Percentiles rank a stretch among this genome's conserved stretches.
Evolutionary conservation across 176 grass and related monocot species (phyloP).

Genomic region (Zoysia japonica): DNA sequence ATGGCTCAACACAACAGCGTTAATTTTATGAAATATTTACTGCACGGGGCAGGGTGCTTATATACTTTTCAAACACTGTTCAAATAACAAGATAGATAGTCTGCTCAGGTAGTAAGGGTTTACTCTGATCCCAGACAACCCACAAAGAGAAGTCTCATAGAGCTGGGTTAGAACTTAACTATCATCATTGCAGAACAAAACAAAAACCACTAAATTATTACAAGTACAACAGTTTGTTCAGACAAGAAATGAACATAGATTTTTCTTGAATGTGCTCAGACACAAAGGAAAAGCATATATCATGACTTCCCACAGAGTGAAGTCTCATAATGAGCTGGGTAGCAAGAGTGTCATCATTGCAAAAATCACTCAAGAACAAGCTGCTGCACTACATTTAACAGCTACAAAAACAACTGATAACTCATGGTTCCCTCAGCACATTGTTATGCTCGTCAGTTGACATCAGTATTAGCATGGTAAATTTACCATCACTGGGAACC

Average conservation of each 20-base stretch:
- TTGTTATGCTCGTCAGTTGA: slow-evolving; percentile 49
- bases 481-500: slow-evolving; percentile 69
- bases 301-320: slow-evolving; percentile 62
- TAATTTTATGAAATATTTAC: not conserved
- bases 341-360: slow-evolving; percentile 47
- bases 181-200: slow-evolving; percentile 37
- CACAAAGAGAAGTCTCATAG: slow-evolving; percentile 74
- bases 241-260: not conserved
- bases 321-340: slow-evolving; percentile 96
- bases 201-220: not conserved
- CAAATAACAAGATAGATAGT: not conserved
- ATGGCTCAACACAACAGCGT: no score
- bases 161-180: slow-evolving; percentile 60
- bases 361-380: slow-evolving; percentile 33
- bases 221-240: not conserved
- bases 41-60: not conserved
- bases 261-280: slow-evolving; percentile 45
- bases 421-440: slow-evolving; percentile 58
- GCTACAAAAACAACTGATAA: not conserved
- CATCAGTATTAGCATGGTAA: slow-evolving; percentile 90
- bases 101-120: slow-evolving; percentile 54
- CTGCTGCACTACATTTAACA: no score
- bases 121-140: slow-evolving; percentile 50
- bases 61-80: not conserved
- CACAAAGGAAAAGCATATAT: slow-evolving; percentile 55